These are phyloP conservation scores for Chlorella variabilis DNA, from an alignment of 163 green algal species.

Conservation along the genomic window DNA sequence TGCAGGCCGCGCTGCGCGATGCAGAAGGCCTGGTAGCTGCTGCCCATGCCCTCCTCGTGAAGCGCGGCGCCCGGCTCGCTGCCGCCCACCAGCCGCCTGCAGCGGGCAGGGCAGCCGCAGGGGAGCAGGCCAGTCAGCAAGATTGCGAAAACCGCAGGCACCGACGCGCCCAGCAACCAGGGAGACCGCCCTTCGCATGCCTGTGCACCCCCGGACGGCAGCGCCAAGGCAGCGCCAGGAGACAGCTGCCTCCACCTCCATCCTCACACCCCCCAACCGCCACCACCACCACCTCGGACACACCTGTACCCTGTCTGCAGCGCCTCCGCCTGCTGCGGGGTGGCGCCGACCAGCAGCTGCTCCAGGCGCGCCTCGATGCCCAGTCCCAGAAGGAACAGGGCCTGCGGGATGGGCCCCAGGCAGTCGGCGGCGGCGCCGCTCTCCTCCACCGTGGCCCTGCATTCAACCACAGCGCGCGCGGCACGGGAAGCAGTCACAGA, in stretches of 20 bases:
- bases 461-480: too few relatives aligned
- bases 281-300: too few relatives aligned
- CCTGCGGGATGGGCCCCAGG: slow-evolving; percentile 76
- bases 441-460: slow-evolving; percentile 57
- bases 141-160: background rate
- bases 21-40: slow-evolving; percentile 71
- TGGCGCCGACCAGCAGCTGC: slow-evolving; percentile 40
- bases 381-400: slow-evolving; percentile 70
- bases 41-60: slow-evolving; percentile 69
- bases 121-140: slow-evolving; percentile 18
- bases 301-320: slow-evolving; percentile 57
- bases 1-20: slow-evolving; percentile 37
- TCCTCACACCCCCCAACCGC: too few relatives aligned
- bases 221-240: too few relatives aligned
- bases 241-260: too few relatives aligned
- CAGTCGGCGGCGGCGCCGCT: slow-evolving; percentile 46
- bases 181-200: too few relatives aligned
- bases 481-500: too few relatives aligned
- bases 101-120: background rate
- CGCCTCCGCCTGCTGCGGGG: slow-evolving; percentile 50
- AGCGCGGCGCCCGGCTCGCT: background rate
- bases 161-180: too few relatives aligned
- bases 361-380: slow-evolving; percentile 77
- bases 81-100: slow-evolving; percentile 18
- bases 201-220: too few relatives aligned